These are phyloP conservation scores for Aureobasidium sp. DNA, from an alignment of 2,329 filamentous ascomycete genomes.

Conservation along the genomic window DNA sequence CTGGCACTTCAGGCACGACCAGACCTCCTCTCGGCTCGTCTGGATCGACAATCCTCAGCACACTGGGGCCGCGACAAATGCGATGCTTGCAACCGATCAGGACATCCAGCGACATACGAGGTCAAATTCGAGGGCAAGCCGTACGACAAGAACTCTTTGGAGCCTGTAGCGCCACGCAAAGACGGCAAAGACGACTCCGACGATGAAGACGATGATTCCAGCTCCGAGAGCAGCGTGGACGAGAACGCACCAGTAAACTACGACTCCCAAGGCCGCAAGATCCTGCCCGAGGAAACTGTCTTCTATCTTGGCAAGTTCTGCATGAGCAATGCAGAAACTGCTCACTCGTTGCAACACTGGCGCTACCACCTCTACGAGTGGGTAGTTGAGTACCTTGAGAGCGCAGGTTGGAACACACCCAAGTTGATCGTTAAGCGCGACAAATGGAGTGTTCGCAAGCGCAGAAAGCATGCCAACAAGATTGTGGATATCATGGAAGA, in stretches of 20 bases:
- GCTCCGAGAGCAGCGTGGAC: conserved; percentile 31
- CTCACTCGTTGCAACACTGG: conserved; percentile 70
- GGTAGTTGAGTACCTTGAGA: conserved; percentile 56
- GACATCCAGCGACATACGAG: conserved; percentile 60
- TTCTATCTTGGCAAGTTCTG: conserved; percentile 54
- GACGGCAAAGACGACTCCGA: conserved; percentile 32
- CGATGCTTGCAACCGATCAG: conserved; percentile 63
- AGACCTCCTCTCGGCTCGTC: conserved; percentile 45
- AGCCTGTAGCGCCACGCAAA: conserved; percentile 44
- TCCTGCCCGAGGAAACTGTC: conserved; percentile 39
- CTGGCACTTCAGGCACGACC: conserved; percentile 60
- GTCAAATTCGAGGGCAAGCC: conserved; percentile 58
- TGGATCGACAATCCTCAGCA: conserved; percentile 35
- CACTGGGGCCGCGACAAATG: conserved; percentile 44
- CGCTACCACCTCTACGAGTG: conserved; percentile 65
- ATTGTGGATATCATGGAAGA: conserved; percentile 60
- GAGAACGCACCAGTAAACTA: conserved; percentile 33
- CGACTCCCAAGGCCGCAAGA: conserved; percentile 42
- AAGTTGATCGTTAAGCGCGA: conserved; percentile 55
- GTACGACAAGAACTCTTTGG: conserved; percentile 60
- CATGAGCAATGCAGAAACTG: conserved; percentile 58
- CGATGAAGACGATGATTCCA: conserved; percentile 30
- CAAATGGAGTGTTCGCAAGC: conserved; percentile 53
- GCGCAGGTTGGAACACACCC: conserved; percentile 51
- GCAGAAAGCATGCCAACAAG: conserved; percentile 53